Base-by-base conservation (phyloP, 371 early-diverging fungal genomes). In the Syncephalastrum sp. region DNA sequence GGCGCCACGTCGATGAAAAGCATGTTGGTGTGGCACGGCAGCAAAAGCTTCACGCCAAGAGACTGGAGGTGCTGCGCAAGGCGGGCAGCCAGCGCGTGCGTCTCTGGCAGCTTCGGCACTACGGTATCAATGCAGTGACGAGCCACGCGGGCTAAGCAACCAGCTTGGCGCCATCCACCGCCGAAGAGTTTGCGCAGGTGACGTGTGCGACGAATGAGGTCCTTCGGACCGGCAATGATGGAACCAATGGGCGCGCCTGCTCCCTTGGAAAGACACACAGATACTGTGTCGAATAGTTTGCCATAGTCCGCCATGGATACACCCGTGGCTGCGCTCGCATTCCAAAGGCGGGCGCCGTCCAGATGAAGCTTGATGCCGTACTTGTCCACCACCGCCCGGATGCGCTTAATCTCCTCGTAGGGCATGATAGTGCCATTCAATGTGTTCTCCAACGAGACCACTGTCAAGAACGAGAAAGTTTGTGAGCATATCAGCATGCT, bases 261-360 rank as follows among this genome's bases (percentile, higher is more conserved):
- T 47, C 91, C 89, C 60, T 96, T 96, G 8, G 94, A 94, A 7
- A 95, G 76, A 56, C 97, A 96, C 33, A 96, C 75, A 0, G 91
- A 91, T 33, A 93, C 74, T 10, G 89, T 88, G 64, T 96, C 95
- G 59, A 91, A 92, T 14, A 78, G 78, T 25, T 61, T 45, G 42
- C 89, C 87, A 59, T 89, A 93, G 45, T 87, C 85, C 21, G 63
- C 70, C 42, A 96, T 54, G 12, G 85, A 59, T 10, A 84, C 75
- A 0, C 90, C 90, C 0, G 86, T 87, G 4, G 73, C 87, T 19
- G 82, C 78, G 16, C 77, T 72, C 2, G 96, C 97, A 61, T 96
- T 91, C 97, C 97, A 96, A 29, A 96, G 71, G 54, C 97, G 72
- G 14, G 96, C 91, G 3, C 97, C 96, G 61, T 96, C 97, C 43